These are phyloP conservation scores for Hemileccinum impolitum DNA, from an alignment of 768 basidiomycete genomes.

Conservation along the genomic window DNA sequence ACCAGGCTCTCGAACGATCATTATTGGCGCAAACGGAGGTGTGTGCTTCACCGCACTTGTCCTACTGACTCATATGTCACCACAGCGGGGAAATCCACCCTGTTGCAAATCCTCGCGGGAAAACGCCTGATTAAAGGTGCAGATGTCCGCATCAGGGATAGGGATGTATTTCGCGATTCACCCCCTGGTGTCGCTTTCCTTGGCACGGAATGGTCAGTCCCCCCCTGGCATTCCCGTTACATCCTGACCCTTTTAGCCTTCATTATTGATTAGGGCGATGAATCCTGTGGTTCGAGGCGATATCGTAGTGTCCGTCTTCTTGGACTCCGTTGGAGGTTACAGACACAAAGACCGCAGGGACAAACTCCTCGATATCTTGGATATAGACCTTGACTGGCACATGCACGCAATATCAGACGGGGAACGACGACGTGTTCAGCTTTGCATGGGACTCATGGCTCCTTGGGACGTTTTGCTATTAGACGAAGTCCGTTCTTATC, in stretches of 20 bases:
- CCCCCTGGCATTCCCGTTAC: background rate
- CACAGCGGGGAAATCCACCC: slow-evolving; percentile 90
- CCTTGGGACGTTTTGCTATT: slow-evolving; percentile 92
- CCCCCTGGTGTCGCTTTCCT: slow-evolving; percentile 82
- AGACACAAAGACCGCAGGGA: slow-evolving; percentile 88
- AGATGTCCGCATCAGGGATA: slow-evolving; percentile 67
- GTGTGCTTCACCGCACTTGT: slow-evolving; percentile 20
- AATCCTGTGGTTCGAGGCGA: slow-evolving; percentile 95
- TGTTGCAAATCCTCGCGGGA: slow-evolving; percentile 91
- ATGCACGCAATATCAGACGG: slow-evolving; percentile 97
- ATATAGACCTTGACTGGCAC: slow-evolving; percentile 94
- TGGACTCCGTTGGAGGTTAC: slow-evolving; percentile 98
- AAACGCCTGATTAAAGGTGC: slow-evolving; percentile 72
- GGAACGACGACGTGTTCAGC: slow-evolving; percentile 88
- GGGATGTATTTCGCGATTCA: slow-evolving; percentile 87
- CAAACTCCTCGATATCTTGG: slow-evolving; percentile 81
- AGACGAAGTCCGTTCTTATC: slow-evolving; percentile 66
- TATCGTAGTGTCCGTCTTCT: slow-evolving; percentile 87
- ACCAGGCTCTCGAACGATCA: slow-evolving; percentile 74
- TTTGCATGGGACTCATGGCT: slow-evolving; percentile 93
- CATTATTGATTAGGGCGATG: slow-evolving; percentile 66
- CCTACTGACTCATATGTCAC: slow-evolving; percentile 2
- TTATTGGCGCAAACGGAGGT: slow-evolving; percentile 96
- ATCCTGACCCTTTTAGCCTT: background rate
- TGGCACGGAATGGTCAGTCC: slow-evolving; percentile 86